phyloP scores from a whole-genome alignment of 495 filamentous ascomycete genomes.

The Penicillium diatomitis region DNA sequence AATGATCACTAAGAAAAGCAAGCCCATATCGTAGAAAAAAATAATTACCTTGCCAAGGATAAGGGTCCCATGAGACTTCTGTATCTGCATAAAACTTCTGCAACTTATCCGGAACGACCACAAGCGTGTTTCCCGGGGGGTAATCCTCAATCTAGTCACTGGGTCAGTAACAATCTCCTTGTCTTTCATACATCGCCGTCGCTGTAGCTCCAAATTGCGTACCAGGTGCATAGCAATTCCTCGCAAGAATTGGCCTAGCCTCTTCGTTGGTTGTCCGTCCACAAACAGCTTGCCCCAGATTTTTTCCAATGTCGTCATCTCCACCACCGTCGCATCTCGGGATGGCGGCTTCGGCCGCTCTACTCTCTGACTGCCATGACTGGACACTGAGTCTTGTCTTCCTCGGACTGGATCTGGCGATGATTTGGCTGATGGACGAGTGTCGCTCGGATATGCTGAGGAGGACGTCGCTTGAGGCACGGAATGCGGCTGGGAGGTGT shows the following conservation, averaged over 20 bases:
- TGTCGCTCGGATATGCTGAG: constrained; percentile 14
- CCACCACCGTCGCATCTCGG: constrained; percentile 38
- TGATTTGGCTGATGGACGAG: constrained; percentile 17
- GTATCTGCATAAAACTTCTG: constrained; percentile 65
- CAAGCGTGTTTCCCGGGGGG: constrained; percentile 59
- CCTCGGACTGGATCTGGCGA: constrained; percentile 13
- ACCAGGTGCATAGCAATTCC: constrained; percentile 76
- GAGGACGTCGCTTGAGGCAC: constrained; percentile 9
- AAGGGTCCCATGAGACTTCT: constrained; percentile 50
- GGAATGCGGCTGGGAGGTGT: constrained; percentile 34
- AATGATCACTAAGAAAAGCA: neutral
- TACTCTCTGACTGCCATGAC: constrained; percentile 25
- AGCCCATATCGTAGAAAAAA: neutral
- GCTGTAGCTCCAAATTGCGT: constrained; percentile 13
- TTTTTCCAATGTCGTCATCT: constrained; percentile 53
- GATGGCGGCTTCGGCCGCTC: constrained; percentile 37
- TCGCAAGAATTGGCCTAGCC: constrained; percentile 62
- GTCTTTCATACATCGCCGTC: too few relatives aligned
- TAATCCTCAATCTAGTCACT: constrained; percentile 58
- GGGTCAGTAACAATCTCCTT: too few relatives aligned
- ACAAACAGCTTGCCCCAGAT: constrained; percentile 77
- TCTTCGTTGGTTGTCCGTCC: constrained; percentile 54
- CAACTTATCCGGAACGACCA: constrained; percentile 78
- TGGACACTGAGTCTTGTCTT: constrained; percentile 21
- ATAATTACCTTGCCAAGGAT: constrained; percentile 53